Base-by-base conservation (phyloP, 2,329 filamentous ascomycete species). In the Emmonsiellopsis sp. region DNA sequence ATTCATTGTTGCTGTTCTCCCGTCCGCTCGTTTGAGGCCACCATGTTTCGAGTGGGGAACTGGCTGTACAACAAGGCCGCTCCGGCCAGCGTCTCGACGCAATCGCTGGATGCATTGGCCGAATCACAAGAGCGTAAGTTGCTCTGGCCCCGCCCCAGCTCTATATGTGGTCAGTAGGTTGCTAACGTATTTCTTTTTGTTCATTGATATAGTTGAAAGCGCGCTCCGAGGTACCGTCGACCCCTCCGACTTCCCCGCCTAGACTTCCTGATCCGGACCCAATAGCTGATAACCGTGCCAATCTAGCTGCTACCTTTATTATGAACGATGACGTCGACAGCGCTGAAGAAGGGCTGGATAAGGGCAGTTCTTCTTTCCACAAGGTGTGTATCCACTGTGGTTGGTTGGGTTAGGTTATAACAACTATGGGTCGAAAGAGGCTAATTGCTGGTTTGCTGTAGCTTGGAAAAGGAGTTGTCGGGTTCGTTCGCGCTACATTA, bases 241-340 rank as follows among this genome's bases (percentile, higher is more conserved):
- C 16, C 46, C 37, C 13, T 7, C 41, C 13, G 11, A 16, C 32
- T 41, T 41, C 5, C 15, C 9, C 8, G 10, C 38, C 15, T 43
- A 44, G 43, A 7, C 16, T 4, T 20, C 9, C 16, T 5, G 6
- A 5, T 32, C 43, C 38, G 13, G 16, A 32, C 20, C 16, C 9
- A 13, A 11, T n/a, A 55, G 37, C 54, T 59, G 48, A 58, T 50
- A 15, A 26, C 42, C n/a, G 50, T 49, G 32, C 5, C 11, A n/a
- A 44, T 49, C 68, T 65, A 67, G 86, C 87, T 40, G 82, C 85
- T 4, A 78, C 80, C 7, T 74, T 87, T 54, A 88, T 95, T 61
- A 86, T 95, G 78, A 86, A 93, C 65, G 90, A 95, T 71, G 89
- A 97, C 71, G 85, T 97, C 56, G 87, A 89, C 37, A 84, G 82